Base-by-base conservation (phyloP, 2,329 filamentous ascomycete species). In the Colletotrichum musae region DNA sequence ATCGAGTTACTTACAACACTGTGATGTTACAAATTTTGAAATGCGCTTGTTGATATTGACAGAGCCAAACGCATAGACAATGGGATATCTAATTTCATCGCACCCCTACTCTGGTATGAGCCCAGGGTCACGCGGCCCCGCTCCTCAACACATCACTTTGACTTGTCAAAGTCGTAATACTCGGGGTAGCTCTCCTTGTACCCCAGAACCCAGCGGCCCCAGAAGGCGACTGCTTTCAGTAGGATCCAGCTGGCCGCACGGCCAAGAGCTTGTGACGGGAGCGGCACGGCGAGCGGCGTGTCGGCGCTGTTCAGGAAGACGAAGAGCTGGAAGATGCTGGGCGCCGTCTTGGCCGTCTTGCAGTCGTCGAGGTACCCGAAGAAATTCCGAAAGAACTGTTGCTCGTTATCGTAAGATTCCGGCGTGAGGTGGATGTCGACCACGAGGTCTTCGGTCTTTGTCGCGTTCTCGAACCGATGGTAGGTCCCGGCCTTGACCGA, bases 331-430 rank as follows among this genome's bases (percentile, higher is more conserved):
- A 76, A 75, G 21, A 74, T n/a, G 54, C 70, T 74, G 4, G 72
- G 74, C n/a, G 58, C 62, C 24, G 58, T 58, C 9, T 64, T 50
- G 1, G 67, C 45, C 12, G 50, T 66, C 48, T 62, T 70, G 62
- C 74, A 75, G 60, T 75, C 74, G 57, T 74, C 73, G 9, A 75
- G 58, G 53, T 76, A 74, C 3, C 73, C 74, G 47, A 75, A 74
- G 70, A 74, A 75, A 62, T 76, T 75, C 28, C 74, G 64, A 53
- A 75, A 75, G 58, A 75, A 75, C 10, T 61, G 60, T 41, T 74
- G 64, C 58, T 76, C 73, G 18, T 51, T 66, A 61, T 74, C 73
- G 48, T 72, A 69, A 4, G 71, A 64, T 58, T 75, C 72, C 2
- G 72, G 74, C 12, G 66, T 61, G 15, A 76, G 71, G 10, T 71